Percentiles rank a stretch among this genome's conserved stretches.
These are phyloP conservation scores for Tuber brumale DNA, from an alignment of 495 filamentous ascomycete genomes.

Conservation along the genomic window DNA sequence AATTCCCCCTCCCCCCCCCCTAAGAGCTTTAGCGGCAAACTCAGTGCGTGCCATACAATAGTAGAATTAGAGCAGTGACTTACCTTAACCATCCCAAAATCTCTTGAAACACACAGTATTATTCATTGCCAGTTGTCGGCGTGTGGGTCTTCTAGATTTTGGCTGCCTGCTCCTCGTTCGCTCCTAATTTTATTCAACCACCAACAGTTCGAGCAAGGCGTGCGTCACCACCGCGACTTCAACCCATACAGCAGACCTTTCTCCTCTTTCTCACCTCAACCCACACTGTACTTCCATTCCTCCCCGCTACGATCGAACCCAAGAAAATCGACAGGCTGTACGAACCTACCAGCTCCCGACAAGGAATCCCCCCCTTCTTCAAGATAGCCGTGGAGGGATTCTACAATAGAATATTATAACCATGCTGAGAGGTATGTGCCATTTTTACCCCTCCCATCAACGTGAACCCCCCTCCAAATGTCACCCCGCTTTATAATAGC, in stretches of 20 bases:
- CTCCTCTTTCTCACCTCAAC: not conserved
- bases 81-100: not conserved
- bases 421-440: not conserved
- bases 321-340: not conserved
- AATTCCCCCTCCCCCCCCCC: not conserved
- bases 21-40: not conserved
- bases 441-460: not conserved
- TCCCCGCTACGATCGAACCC: not conserved
- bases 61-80: not conserved
- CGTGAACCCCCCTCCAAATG: not conserved
- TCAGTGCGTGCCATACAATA: not conserved
- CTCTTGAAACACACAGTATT: not conserved
- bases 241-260: not conserved
- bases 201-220: not conserved
- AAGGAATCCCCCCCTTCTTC: not conserved
- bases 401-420: not conserved
- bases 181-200: not conserved
- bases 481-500: conserved; percentile 2
- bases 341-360: not conserved
- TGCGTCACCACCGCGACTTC: not conserved
- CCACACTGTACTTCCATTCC: not conserved
- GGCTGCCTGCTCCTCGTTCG: not conserved
- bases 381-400: not conserved
- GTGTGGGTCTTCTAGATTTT: not conserved
- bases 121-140: not conserved